phyloP scores from a whole-genome alignment of 192 early-diverging fungal genomes.

The Gamsiella multidivaricata region DNA sequence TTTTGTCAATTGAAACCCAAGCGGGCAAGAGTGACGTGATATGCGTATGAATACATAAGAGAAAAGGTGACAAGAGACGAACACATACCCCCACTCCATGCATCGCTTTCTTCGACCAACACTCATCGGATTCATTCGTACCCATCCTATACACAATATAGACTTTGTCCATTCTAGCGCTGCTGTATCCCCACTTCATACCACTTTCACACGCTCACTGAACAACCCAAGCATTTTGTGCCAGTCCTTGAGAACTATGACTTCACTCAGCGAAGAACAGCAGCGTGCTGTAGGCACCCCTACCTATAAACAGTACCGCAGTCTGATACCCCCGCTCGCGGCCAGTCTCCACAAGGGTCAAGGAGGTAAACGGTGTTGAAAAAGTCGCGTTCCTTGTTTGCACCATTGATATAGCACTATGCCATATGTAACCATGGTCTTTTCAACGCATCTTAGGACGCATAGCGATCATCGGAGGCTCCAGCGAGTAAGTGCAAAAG shows the following conservation, averaged over 20 bases:
- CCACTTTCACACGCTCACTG: not conserved
- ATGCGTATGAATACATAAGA: not conserved
- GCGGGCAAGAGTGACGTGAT: too few relatives aligned
- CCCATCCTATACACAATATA: not conserved
- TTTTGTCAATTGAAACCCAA: too few relatives aligned
- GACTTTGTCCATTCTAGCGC: not conserved
- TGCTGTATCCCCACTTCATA: not conserved
- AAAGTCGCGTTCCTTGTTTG: not conserved
- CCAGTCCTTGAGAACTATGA: constrained; percentile 7
- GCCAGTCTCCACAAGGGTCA: constrained; percentile 81
- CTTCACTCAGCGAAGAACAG: constrained; percentile 18
- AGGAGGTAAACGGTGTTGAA: constrained; percentile 70
- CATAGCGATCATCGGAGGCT: constrained; percentile 81
- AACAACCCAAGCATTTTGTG: not conserved
- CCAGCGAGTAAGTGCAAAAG: constrained; percentile 74
- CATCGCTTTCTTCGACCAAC: not conserved
- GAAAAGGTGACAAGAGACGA: not conserved
- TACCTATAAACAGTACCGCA: constrained; percentile 22
- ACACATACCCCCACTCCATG: not conserved
- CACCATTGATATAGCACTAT: too few relatives aligned
- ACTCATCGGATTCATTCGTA: not conserved
- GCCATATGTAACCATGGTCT: too few relatives aligned
- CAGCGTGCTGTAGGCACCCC: constrained; percentile 9
- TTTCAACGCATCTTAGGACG: constrained; percentile 74
- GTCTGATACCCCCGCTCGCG: constrained; percentile 69